Evolutionary conservation across 352 stramenopile genomes (phyloP).

Genomic region (Pythium periplocum): DNA sequence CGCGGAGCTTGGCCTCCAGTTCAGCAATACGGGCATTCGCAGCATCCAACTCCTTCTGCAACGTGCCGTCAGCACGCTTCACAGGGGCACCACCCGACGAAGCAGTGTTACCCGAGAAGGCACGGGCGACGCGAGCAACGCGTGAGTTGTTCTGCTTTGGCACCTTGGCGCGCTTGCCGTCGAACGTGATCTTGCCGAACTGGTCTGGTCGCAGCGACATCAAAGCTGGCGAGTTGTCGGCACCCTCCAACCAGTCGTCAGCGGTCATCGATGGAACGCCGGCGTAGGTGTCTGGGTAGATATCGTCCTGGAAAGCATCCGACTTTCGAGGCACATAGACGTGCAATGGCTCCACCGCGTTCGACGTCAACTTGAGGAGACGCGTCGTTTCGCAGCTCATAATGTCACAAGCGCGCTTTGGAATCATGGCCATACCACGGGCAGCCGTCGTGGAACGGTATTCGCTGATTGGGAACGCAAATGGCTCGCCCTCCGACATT

Average conservation of each 20-base stretch:
- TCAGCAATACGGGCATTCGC: conserved; percentile 83
- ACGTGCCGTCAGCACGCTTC: conserved; percentile 43
- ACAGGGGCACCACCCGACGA: conserved; percentile 16
- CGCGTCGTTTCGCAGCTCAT: conserved; percentile 97
- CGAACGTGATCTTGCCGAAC: conserved; percentile 83
- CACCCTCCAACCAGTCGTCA: conserved; percentile 94
- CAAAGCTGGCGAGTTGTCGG: conserved; percentile 90
- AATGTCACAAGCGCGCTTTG: conserved; percentile 98
- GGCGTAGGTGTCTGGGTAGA: conserved; percentile 97
- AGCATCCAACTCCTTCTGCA: conserved; percentile 73
- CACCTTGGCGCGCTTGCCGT: conserved; percentile 63
- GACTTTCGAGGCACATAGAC: conserved; percentile 97
- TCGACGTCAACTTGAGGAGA: conserved; percentile 94
- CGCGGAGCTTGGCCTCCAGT: conserved; percentile 73
- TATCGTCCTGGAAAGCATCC: conserved; percentile 99
- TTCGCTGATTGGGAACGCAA: conserved; percentile 90
- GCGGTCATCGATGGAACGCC: conserved; percentile 92
- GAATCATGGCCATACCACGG: conserved; percentile 97
- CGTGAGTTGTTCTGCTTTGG: conserved; percentile 18
- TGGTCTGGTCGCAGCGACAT: conserved; percentile 92
- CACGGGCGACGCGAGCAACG: conserved; percentile 20
- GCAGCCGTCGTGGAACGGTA: conserved; percentile 95
- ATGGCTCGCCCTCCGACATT: conserved; percentile 94
- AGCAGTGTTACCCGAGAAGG: conserved; percentile 22
- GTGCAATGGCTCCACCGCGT: conserved; percentile 96